Percentiles rank a stretch among this genome's conserved stretches.
phyloP scores from a whole-genome alignment of 208 protist species.

The Phytomonas serpens region DNA sequence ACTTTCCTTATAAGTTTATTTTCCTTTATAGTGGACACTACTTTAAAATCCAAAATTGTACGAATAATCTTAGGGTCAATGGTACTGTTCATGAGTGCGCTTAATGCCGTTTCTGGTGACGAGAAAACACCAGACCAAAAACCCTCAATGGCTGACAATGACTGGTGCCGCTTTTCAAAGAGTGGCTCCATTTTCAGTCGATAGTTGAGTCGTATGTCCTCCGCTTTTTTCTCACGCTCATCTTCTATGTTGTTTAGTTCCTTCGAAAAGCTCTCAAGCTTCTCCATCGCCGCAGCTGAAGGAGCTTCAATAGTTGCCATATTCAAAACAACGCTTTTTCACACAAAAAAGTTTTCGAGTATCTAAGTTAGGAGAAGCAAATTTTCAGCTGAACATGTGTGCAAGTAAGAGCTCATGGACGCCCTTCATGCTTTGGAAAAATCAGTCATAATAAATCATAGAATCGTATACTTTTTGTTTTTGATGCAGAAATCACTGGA shows the following conservation, averaged over 20 bases:
- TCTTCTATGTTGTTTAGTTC: constrained; percentile 26
- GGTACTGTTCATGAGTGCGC: constrained; percentile 47
- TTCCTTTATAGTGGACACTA: constrained; percentile 31
- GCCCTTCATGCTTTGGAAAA: not conserved
- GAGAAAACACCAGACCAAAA: constrained; percentile 62
- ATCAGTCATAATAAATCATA: not conserved
- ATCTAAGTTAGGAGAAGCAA: constrained; percentile 14
- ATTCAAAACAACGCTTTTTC: constrained; percentile 4
- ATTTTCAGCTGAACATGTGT: not conserved
- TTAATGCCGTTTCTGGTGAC: constrained; percentile 29
- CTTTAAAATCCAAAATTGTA: constrained; percentile 55
- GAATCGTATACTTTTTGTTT: not conserved
- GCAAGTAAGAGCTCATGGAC: not conserved
- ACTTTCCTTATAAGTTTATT: constrained; percentile 40
- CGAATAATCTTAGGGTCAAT: constrained; percentile 72
- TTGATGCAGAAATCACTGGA: constrained; percentile 2
- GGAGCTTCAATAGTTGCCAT: constrained; percentile 16
- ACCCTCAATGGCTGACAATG: constrained; percentile 29
- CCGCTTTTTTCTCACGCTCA: constrained; percentile 20
- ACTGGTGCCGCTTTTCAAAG: constrained; percentile 34
- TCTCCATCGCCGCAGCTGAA: constrained; percentile 15
- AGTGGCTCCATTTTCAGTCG: constrained; percentile 51
- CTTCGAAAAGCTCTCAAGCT: constrained; percentile 29
- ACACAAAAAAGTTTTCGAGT: not conserved
- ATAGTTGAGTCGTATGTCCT: constrained; percentile 21